A percentile compares a stretch with the other conserved stretches of the same genome.
Conservation (phyloP, 495 filamentous ascomycete genomes). For the Penicillium samsonianum region DNA sequence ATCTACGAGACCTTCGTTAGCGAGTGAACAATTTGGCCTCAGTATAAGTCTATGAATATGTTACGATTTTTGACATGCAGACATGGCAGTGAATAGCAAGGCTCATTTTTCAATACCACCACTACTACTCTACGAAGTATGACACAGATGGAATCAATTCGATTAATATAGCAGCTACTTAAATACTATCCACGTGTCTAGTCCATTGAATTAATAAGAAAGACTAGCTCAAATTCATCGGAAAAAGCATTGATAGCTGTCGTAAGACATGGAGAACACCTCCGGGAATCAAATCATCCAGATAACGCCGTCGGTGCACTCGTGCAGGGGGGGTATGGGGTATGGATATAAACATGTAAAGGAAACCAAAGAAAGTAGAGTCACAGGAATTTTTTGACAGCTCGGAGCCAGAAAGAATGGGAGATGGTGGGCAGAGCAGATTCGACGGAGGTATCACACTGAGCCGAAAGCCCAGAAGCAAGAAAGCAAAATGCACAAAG, state of each 20-base stretch:
- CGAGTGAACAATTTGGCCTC: background rate
- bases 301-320: constrained; percentile 17
- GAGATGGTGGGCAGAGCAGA: constrained; percentile 3
- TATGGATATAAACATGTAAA: constrained; percentile 17
- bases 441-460: constrained; percentile 43
- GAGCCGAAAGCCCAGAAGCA: constrained; percentile 28
- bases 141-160: background rate
- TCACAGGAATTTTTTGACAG: constrained; percentile 27
- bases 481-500: constrained; percentile 20
- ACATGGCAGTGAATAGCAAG: background rate
- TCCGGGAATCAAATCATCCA: constrained; percentile 27
- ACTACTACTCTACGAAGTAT: background rate
- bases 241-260: constrained; percentile 25
- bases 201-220: constrained; percentile 9
- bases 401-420: constrained; percentile 3
- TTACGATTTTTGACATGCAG: background rate
- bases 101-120: background rate
- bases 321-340: constrained; percentile 11
- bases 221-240: constrained; percentile 18
- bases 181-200: constrained; percentile 1
- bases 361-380: constrained; percentile 24
- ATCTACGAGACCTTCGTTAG: background rate
- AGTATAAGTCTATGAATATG: background rate
- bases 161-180: background rate
- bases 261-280: constrained; percentile 29